Evolutionary conservation across 1,284 basidiomycete species (phyloP).

Genomic region (Ustilago shanxiensis): DNA sequence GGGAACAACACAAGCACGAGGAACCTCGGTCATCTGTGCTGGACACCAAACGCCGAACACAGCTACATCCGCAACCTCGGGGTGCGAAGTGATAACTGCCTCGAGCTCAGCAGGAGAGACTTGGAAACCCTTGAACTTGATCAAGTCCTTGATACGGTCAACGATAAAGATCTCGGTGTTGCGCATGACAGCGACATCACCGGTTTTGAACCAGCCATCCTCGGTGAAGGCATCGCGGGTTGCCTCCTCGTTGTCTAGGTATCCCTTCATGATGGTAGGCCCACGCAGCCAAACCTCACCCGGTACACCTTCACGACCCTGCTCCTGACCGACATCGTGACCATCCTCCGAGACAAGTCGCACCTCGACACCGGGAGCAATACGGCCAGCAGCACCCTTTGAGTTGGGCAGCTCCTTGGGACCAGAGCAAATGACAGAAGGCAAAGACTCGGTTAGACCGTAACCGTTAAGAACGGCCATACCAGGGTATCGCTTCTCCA

Average conservation of each 20-base stretch:
- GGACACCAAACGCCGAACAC: slow-evolving; percentile 42
- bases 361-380: slow-evolving; percentile 84
- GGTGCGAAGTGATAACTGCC: slow-evolving; percentile 46
- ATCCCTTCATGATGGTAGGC: slow-evolving; percentile 58
- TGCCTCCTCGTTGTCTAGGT: slow-evolving; percentile 48
- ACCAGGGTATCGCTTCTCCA: slow-evolving; percentile 73
- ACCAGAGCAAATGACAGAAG: slow-evolving; percentile 71
- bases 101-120: slow-evolving; percentile 61
- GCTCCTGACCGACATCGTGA: slow-evolving; percentile 69
- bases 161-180: slow-evolving; percentile 61
- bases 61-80: slow-evolving; percentile 53
- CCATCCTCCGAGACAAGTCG: slow-evolving; percentile 77
- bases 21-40: slow-evolving; percentile 57
- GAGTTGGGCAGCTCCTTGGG: slow-evolving; percentile 50
- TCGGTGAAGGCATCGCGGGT: slow-evolving; percentile 50
- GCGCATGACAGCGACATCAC: slow-evolving; percentile 57
- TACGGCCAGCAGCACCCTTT: slow-evolving; percentile 73
- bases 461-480: slow-evolving; percentile 73
- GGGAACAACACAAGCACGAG: slow-evolving; percentile 68
- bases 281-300: slow-evolving; percentile 54
- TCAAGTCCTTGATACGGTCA: slow-evolving; percentile 61
- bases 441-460: slow-evolving; percentile 85
- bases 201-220: slow-evolving; percentile 60
- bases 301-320: slow-evolving; percentile 72
- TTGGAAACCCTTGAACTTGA: slow-evolving; percentile 63